Base-by-base conservation (phyloP, 306 rosid genomes). In the Corylus heterophylla region DNA sequence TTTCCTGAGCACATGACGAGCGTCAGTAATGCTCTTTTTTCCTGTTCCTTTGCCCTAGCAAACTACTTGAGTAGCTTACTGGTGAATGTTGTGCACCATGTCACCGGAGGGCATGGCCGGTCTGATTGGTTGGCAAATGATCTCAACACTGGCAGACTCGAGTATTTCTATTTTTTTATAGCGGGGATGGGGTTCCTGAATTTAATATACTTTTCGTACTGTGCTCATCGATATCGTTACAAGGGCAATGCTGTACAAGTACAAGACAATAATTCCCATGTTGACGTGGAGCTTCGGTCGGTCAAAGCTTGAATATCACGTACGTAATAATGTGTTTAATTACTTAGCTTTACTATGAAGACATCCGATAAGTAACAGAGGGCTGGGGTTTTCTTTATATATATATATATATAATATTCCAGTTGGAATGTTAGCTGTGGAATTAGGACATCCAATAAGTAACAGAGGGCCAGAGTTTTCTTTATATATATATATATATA, bases 1-100 rank as follows among this genome's bases (percentile, higher is more conserved):
- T 89, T 89, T 49, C 94, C 98, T 0, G 94, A 89, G 1, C 87
- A 88, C 69, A 87, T 91, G 91, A 90, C 89, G 12, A 91, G 97
- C 52, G 75, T 88, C 18, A 93, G 92, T 0, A 94, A 92, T 66
- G 76, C 97, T 0, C 85, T 92, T 5, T 75, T 90, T 66, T 86
- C 90, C 0, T 84, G 90, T n/a, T 73, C 92, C 2, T 80, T 88
- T 52, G 97, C 89, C 11, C 51, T 79, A 47, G 74, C 97, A 4
- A 86, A 81, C 75, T 92, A 94, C 80, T 25, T 86, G 69, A 94
- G 91, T 54, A 87, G 87, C 47, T 14, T 83, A 0, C 0, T 91
- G 18, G 80, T 94, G 1, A 80, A 50, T 2, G 48, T 71, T 9
- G 89, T 94, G 66, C 93, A 89, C 49, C 82, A 75, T 39, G 59